These are phyloP conservation scores for Cetradonia linearis DNA, from an alignment of 495 filamentous ascomycete genomes.

Conservation along the genomic window DNA sequence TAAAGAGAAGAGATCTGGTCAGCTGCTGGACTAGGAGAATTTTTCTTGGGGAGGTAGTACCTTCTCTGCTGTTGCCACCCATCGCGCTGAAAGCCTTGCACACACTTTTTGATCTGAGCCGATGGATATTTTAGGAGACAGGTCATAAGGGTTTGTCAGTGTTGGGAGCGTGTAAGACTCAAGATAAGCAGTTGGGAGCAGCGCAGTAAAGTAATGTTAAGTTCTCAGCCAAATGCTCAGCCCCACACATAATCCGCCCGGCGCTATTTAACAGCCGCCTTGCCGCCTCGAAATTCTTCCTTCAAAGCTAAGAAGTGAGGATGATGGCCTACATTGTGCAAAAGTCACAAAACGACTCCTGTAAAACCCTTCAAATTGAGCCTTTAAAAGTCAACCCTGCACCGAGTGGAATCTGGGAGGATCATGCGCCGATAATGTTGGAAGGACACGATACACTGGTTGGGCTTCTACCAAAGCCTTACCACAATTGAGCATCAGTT, in stretches of 20 bases:
- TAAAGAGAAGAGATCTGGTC: conserved; percentile 27
- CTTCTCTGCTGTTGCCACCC: conserved; percentile 62
- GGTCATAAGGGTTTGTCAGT: not conserved
- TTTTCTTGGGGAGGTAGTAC: conserved; percentile 28
- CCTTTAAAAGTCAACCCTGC: not conserved
- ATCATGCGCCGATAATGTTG: not conserved
- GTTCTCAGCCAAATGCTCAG: conserved; percentile 1
- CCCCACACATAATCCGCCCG: conserved; percentile 2
- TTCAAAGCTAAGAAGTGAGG: not conserved
- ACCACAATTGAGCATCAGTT: conserved; percentile 23
- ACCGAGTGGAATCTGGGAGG: not conserved
- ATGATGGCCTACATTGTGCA: not conserved
- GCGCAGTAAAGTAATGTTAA: not conserved
- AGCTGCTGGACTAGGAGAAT: not conserved
- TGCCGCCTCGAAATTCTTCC: not conserved
- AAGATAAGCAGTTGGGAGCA: not conserved
- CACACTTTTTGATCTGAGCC: not conserved
- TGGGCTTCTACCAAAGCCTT: conserved; percentile 31
- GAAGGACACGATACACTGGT: conserved; percentile 22
- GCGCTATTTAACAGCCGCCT: conserved; percentile 7
- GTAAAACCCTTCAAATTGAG: not conserved
- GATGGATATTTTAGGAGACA: not conserved
- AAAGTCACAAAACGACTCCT: not conserved
- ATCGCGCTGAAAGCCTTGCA: conserved; percentile 32
- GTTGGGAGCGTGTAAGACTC: not conserved